Percentiles rank a stretch among this genome's conserved stretches.
phyloP scores from a whole-genome alignment of 148 eudicot genomes.

The Fagopyrum tataricum region DNA sequence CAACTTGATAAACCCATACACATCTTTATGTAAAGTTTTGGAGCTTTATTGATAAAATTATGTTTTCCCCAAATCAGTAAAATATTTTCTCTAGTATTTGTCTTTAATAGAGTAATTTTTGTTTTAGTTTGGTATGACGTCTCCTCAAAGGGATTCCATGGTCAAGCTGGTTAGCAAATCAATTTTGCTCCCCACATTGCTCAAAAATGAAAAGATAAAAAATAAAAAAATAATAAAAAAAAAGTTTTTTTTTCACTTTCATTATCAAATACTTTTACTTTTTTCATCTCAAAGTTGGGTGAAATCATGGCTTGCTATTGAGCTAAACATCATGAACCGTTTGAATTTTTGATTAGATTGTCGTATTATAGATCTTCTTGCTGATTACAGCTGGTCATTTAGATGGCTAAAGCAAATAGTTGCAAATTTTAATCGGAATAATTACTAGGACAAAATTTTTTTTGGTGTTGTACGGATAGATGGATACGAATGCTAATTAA shows the following conservation, averaged over 20 bases:
- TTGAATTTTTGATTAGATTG: neutral
- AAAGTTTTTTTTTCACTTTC: neutral
- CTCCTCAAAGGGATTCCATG: conserved; percentile 6
- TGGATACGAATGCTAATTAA: no score
- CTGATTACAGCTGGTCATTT: neutral
- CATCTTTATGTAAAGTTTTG: neutral
- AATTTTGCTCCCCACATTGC: conserved; percentile 9
- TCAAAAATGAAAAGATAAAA: neutral
- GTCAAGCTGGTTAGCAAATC: conserved; percentile 3
- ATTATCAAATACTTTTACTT: conserved; percentile 2
- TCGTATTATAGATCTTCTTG: neutral
- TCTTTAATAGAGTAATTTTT: neutral
- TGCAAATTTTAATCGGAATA: neutral
- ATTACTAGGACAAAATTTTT: no score
- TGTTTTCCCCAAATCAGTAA: neutral
- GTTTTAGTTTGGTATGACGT: conserved; percentile 6
- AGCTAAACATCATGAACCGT: neutral
- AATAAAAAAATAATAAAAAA: no score
- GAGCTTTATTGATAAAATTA: neutral
- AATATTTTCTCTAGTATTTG: neutral
- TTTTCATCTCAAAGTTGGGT: conserved; percentile 2
- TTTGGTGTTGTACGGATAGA: no score
- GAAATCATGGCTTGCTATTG: conserved; percentile 6
- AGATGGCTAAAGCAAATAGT: neutral
- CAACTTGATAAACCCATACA: neutral